Conservation (phyloP, 1,284 basidiomycete species). For the Bothia castanella region DNA sequence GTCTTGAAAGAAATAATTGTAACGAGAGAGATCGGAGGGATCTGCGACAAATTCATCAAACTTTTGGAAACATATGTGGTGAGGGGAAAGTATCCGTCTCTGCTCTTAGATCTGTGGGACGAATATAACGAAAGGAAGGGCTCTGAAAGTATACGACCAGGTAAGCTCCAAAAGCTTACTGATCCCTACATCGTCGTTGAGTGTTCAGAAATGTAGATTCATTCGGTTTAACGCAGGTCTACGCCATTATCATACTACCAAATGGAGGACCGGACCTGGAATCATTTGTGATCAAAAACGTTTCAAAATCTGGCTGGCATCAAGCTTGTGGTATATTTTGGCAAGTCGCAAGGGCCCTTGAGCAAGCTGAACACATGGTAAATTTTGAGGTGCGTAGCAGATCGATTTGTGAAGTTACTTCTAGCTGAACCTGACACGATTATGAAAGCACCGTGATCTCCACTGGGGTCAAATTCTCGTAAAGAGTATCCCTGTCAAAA, state of each 20-base stretch:
- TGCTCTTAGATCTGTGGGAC: slow-evolving; percentile 84
- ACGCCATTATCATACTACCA: slow-evolving; percentile 84
- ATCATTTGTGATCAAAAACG: slow-evolving; percentile 59
- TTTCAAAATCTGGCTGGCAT: slow-evolving; percentile 63
- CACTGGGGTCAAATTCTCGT: slow-evolving; percentile 98
- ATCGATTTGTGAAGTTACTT: background rate
- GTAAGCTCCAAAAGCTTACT: slow-evolving; percentile 39
- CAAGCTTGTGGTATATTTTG: slow-evolving; percentile 88
- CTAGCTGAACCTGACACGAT: slow-evolving; percentile 8
- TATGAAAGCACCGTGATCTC: slow-evolving; percentile 84
- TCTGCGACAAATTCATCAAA: slow-evolving; percentile 73
- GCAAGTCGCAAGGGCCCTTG: slow-evolving; percentile 79
- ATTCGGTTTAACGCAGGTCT: slow-evolving; percentile 72
- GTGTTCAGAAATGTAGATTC: slow-evolving; percentile 48
- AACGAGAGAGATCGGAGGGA: slow-evolving; percentile 71
- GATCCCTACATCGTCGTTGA: slow-evolving; percentile 5
- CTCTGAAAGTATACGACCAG: slow-evolving; percentile 83
- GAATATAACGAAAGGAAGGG: slow-evolving; percentile 67
- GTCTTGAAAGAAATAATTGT: slow-evolving; percentile 87
- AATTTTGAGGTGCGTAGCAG: slow-evolving; percentile 74
- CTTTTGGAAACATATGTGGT: slow-evolving; percentile 83
- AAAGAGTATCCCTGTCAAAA: slow-evolving; percentile 43
- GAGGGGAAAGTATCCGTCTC: slow-evolving; percentile 75
- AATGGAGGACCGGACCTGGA: slow-evolving; percentile 92
- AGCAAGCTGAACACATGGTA: slow-evolving; percentile 72